Evolutionary conservation across 2,329 filamentous ascomycete genomes (phyloP).

Genomic region (Magnaporthiopsis poae): DNA sequence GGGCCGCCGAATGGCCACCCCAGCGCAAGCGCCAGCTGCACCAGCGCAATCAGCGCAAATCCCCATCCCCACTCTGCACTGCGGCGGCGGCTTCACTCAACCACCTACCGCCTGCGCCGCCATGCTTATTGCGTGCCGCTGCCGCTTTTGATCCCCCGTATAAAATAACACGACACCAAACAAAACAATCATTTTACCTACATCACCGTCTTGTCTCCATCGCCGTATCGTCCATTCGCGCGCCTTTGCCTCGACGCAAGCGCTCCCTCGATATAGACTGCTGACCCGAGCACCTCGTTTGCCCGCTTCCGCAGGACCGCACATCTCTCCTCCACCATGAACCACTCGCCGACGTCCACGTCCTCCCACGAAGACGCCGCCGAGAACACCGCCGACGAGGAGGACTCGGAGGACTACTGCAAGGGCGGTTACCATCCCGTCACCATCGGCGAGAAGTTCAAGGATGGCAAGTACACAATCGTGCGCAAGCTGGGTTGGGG

Average conservation of each 20-base stretch:
- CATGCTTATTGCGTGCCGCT: neutral
- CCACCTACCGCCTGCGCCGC: too few species aligned
- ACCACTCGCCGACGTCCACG: constrained; percentile 66
- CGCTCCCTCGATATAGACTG: neutral
- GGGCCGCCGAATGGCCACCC: neutral
- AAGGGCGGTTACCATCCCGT: constrained; percentile 98
- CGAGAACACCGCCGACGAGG: constrained; percentile 92
- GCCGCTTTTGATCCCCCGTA: neutral
- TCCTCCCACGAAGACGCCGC: constrained; percentile 72
- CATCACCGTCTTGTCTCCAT: neutral
- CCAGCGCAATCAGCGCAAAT: neutral
- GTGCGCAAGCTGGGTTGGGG: constrained; percentile 96
- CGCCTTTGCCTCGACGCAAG: neutral
- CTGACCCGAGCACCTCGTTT: neutral
- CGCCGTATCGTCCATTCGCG: neutral
- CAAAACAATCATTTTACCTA: neutral
- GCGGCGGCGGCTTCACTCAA: constrained; percentile 9
- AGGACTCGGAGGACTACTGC: constrained; percentile 98
- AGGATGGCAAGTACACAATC: constrained; percentile 91
- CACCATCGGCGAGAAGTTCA: constrained; percentile 88
- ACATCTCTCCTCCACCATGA: constrained; percentile 44
- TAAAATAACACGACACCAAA: neutral
- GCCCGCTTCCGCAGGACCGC: constrained; percentile 34
- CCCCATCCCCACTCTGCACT: neutral
- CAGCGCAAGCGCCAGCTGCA: neutral